Evolutionary conservation across 805 yeast genomes (phyloP).

Genomic region (Starmerella lactis-condensi): DNA sequence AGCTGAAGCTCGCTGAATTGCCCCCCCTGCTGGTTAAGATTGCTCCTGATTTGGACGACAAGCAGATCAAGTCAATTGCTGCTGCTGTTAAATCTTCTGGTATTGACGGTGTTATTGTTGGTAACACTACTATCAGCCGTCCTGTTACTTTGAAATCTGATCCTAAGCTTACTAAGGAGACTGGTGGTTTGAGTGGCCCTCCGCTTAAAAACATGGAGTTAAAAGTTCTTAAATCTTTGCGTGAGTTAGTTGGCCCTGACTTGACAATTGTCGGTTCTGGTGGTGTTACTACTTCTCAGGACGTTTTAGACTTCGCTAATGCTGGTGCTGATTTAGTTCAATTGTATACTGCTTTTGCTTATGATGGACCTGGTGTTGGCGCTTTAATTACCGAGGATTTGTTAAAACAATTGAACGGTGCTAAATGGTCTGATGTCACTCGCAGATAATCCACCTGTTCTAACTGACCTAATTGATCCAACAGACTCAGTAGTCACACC

Average conservation of each 20-base stretch:
- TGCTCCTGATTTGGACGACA: slow-evolving; percentile 78
- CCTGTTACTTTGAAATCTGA: slow-evolving; percentile 42
- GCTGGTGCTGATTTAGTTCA: slow-evolving; percentile 89
- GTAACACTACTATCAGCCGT: slow-evolving; percentile 80
- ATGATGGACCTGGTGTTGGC: slow-evolving; percentile 77
- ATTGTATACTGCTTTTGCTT: slow-evolving; percentile 77
- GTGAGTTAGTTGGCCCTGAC: slow-evolving; percentile 57
- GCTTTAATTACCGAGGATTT: slow-evolving; percentile 42
- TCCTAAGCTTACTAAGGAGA: slow-evolving; percentile 24
- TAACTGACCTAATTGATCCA: too few relatives aligned
- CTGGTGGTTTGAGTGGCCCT: slow-evolving; percentile 81
- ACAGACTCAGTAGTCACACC: too few relatives aligned
- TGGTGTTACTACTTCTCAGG: slow-evolving; percentile 73
- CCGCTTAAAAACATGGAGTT: slow-evolving; percentile 71
- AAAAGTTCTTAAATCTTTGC: slow-evolving; percentile 48
- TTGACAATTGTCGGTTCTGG: slow-evolving; percentile 83
- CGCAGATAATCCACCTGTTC: background rate
- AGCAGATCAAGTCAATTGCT: slow-evolving; percentile 69
- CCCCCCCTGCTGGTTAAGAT: slow-evolving; percentile 82
- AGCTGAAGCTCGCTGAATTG: slow-evolving; percentile 28
- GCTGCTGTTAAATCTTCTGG: slow-evolving; percentile 54
- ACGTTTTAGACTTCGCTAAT: slow-evolving; percentile 75
- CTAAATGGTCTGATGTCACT: slow-evolving; percentile 50
- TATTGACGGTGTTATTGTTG: slow-evolving; percentile 79
- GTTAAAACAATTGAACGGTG: slow-evolving; percentile 49